Percentiles rank a stretch among this genome's conserved stretches.
Evolutionary conservation across 331 rosid genomes (phyloP).

Genomic region (Quercus lobata): DNA sequence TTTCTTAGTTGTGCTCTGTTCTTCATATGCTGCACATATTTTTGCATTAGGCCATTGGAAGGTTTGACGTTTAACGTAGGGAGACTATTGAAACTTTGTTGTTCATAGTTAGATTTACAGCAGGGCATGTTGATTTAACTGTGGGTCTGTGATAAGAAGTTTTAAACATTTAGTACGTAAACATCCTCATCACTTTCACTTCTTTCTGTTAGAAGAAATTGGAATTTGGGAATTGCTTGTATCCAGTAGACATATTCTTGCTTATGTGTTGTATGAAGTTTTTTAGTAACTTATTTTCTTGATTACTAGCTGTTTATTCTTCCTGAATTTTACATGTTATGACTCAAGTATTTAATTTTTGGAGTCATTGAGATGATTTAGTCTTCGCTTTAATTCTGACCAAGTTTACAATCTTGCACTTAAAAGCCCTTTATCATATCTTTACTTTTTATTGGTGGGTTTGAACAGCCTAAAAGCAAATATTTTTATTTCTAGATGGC

Average conservation of each 20-base stretch:
- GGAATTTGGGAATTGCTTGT: not conserved
- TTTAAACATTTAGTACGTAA: not conserved
- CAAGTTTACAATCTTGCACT: not conserved
- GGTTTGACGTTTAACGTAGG: not conserved
- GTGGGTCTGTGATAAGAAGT: not conserved
- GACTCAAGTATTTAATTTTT: not conserved
- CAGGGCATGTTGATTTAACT: not conserved
- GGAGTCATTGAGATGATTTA: not conserved
- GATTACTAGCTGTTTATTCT: not conserved
- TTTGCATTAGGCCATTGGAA: not conserved
- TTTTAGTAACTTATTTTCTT: not conserved
- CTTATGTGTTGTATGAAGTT: not conserved
- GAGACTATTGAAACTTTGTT: not conserved
- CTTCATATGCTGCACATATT: not conserved
- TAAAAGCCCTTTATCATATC: not conserved
- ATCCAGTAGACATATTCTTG: not conserved
- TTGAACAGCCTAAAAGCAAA: not conserved
- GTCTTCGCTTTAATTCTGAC: not conserved
- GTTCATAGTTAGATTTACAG: not conserved
- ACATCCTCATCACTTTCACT: not conserved
- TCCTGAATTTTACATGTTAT: not conserved
- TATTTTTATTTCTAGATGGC: constrained; percentile 40
- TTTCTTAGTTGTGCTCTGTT: not conserved
- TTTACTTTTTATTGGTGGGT: not conserved
- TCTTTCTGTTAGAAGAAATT: not conserved